Percentiles rank a stretch among this genome's conserved stretches.
phyloP scores from a whole-genome alignment of 2,329 filamentous ascomycete genomes.

The Diplodia mutila region DNA sequence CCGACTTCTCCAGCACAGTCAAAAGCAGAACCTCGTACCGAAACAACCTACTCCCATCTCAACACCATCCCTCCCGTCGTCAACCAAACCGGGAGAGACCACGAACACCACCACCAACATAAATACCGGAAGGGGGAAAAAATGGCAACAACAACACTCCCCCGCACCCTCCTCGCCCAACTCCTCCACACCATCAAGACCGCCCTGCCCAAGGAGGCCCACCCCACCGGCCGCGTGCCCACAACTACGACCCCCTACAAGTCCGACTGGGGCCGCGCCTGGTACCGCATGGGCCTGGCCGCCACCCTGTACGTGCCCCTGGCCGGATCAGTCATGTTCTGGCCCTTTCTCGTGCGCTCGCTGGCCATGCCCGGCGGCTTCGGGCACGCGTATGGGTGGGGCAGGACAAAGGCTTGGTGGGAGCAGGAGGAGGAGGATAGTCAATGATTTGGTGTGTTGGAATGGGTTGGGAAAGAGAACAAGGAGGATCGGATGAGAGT shows the following conservation, averaged over 20 bases:
- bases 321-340: not conserved
- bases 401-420: not conserved
- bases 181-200: not conserved
- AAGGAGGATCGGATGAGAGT: not conserved
- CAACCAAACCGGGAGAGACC: no score
- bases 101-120: not conserved
- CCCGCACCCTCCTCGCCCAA: not conserved
- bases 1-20: not conserved
- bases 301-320: not conserved
- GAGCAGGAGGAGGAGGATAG: not conserved
- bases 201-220: not conserved
- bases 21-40: not conserved
- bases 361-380: not conserved
- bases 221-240: not conserved
- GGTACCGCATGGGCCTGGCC: not conserved
- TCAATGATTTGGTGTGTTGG: no score
- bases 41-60: not conserved
- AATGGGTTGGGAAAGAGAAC: not conserved
- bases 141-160: not conserved
- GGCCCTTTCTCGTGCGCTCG: not conserved
- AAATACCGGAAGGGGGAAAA: no score
- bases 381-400: not conserved
- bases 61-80: no score
- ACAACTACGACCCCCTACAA: not conserved
- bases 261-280: not conserved